Evolutionary conservation across 768 basidiomycete species (phyloP), one percentile per base, ranked within the genome.

Genomic region (Dioszegia crocea): DNA sequence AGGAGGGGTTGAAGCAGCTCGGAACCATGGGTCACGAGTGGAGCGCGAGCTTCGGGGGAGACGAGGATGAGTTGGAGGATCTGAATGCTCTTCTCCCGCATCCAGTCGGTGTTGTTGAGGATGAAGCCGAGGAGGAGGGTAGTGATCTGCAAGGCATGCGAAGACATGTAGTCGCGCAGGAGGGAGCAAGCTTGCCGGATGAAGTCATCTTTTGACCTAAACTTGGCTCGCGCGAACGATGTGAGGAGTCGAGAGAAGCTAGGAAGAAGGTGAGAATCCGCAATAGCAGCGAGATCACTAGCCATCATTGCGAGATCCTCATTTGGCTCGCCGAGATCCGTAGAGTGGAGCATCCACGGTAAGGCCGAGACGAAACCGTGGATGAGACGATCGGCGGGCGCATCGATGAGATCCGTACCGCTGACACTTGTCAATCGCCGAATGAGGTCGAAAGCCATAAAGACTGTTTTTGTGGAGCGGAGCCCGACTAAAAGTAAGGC

Each of bases 191-290:
- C 91, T 71, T 96, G 91, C 4, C 90, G 85, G 59, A 94, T 82
- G 78, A 94, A 94, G 77, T 96, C 92, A 52, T 97, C 92, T 68
- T 86, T 86, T 1, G 91, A 91, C 47, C 92, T 82, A 81, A 97
- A 96, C 50, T 88, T 86, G 21, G 82, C 81, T 76, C 89, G 89
- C 56, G 88, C 84, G 66, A 93, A 93, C 2, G 89, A 91, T 3
- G 82, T 86, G 87, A 94, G 88, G 69, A 97, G 88, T 47, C 88
- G 86, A 53, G 84, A 82, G 66, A 96, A 88, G 67, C 86, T 88
- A n/a, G 83, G 82, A 27, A 85, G 83, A 26, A 84, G 85, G 64
- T 90, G 87, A 47, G 79, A 75, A 39, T 84, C 84, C 2, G 93
- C 92, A 17, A 96, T 81, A 11, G 71, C 76, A 27, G 85, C 84